Evolutionary conservation across 2,329 filamentous ascomycete species (phyloP).

Genomic region (Cladosporium sp.): DNA sequence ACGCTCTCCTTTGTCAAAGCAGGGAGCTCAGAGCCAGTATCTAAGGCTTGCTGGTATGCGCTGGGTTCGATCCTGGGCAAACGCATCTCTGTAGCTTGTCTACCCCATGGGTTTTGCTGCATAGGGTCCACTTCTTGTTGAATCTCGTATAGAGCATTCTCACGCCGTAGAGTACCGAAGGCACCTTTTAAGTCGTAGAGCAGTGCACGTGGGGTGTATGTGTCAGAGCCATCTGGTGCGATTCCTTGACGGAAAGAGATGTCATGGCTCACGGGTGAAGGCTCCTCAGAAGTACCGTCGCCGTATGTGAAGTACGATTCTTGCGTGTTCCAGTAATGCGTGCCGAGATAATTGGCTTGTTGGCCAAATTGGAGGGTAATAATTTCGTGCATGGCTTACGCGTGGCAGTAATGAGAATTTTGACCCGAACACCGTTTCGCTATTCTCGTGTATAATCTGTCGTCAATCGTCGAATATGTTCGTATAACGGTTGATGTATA

Average conservation of each 20-base stretch:
- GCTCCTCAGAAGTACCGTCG: conserved; percentile 48
- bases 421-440: background rate
- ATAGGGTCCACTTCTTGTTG: conserved; percentile 38
- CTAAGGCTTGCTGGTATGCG: conserved; percentile 74
- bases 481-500: no score
- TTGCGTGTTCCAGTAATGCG: conserved; percentile 97
- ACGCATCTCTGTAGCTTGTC: conserved; percentile 63
- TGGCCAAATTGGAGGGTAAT: conserved; percentile 91
- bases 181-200: conserved; percentile 94
- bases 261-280: conserved; percentile 71
- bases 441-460: background rate
- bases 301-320: conserved; percentile 97
- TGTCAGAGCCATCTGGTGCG: conserved; percentile 79
- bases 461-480: no score
- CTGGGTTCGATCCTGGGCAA: conserved; percentile 64
- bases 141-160: conserved; percentile 80
- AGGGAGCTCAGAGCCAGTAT: conserved; percentile 62
- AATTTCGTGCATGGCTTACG: conserved; percentile 76
- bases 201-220: conserved; percentile 83
- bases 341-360: conserved; percentile 86
- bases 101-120: conserved; percentile 51
- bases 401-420: background rate
- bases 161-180: conserved; percentile 81
- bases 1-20: conserved; percentile 65
- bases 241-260: conserved; percentile 83